Evolutionary conservation across 2,329 filamentous ascomycete species (phyloP).

Genomic region (Hypoxylon sp.): DNA sequence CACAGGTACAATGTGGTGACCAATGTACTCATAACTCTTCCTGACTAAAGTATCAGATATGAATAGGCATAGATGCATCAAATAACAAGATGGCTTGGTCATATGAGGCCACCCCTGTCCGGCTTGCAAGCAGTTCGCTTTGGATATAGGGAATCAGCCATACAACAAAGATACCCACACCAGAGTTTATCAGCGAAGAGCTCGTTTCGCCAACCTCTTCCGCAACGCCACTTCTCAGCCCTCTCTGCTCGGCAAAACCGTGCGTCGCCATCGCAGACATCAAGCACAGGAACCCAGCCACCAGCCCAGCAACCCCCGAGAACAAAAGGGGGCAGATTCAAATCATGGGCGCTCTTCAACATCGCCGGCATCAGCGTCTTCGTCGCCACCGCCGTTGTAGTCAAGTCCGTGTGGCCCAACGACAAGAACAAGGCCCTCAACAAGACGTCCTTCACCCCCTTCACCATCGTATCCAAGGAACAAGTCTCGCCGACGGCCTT

Average conservation of each 20-base stretch:
- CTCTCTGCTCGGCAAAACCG: neutral
- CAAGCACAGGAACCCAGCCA: neutral
- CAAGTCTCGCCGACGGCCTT: constrained; percentile 72
- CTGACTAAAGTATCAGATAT: constrained; percentile 10
- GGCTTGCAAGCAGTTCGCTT: constrained; percentile 2
- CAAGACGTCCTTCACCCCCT: constrained; percentile 68
- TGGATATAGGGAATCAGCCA: neutral
- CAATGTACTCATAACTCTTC: neutral
- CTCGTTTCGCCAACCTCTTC: neutral
- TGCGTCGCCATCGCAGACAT: neutral
- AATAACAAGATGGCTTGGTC: constrained; percentile 28
- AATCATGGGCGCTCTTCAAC: constrained; percentile 21
- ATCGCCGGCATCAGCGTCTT: constrained; percentile 17
- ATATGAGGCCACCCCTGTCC: constrained; percentile 18
- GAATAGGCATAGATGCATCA: constrained; percentile 22
- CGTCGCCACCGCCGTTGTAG: constrained; percentile 3
- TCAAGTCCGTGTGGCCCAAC: constrained; percentile 12
- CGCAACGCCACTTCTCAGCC: constrained; percentile 1
- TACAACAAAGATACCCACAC: neutral
- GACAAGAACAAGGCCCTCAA: constrained; percentile 54
- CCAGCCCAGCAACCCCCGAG: neutral
- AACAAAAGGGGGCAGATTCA: neutral
- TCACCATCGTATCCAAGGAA: constrained; percentile 68
- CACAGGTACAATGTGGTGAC: neutral
- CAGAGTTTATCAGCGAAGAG: neutral